Base-by-base conservation (phyloP, 1,284 basidiomycete genomes). In the Termitomyces sp. region DNA sequence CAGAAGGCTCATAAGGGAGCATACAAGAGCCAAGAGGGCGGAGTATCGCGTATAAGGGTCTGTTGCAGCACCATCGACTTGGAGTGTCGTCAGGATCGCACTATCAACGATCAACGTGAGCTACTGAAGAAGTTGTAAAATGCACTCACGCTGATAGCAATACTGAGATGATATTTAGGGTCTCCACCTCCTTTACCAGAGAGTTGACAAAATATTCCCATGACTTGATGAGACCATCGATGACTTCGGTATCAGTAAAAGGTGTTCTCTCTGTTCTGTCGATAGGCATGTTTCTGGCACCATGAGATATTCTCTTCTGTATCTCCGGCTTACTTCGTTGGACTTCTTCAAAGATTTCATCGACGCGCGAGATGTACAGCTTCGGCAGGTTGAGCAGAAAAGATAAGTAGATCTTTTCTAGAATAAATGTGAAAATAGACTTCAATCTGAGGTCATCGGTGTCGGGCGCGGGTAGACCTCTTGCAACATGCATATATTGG, bases 41-140 rank as follows among this genome's bases (percentile, higher is more conserved):
- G 79, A 69, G 28, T 79, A 82, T 49, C 84, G 77, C 6, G 78
- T 80, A 17, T 87, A 59, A 0, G 83, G 79, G 61, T 86, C 80
- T 3, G 72, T 63, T 0, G 75, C 73, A 19, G 80, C 82, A 15
- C 70, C 68, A 6, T 74, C 69, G 36, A 78, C 77, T 63, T 88
- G 86, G 50, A 89, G 81, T 65, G 86, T 76, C 1, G 86, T 81
- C 31, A 88, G 64, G 36, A 89, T 82, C 1, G 83, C 83, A 8
- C 86, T 89, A 6, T n/a, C 17, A 19, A 41, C n/a, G 17, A 12
- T 10, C 15, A 30, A 33, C 15, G 12, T 21, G 1, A 8, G 19
- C 1, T 3, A 19, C 8, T 17, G 26, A 2, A 24, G n/a, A 12
- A n/a, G 24, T 24, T 24, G 24, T 13, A 24, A 0, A 31, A 26